Conservation (phyloP, 1,139 yeast genomes). For the Sugiyamaella pinicola region DNA sequence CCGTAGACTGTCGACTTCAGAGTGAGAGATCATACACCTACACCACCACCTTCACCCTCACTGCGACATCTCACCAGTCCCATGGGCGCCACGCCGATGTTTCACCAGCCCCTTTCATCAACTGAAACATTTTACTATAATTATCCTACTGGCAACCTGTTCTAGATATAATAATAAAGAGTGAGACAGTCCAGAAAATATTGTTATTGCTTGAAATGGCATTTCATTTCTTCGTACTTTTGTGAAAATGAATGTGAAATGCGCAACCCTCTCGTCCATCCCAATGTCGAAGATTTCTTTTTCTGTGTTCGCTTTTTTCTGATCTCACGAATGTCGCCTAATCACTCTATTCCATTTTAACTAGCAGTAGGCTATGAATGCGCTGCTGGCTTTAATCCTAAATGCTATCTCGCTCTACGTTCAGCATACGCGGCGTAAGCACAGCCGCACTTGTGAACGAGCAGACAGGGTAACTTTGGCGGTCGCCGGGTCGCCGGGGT, state of each 20-base stretch:
- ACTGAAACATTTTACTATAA: neutral
- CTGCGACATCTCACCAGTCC: too few relatives aligned
- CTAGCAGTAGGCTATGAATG: neutral
- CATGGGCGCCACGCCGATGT: too few relatives aligned
- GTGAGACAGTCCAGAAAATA: neutral
- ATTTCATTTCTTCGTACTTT: neutral
- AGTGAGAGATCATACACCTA: too few relatives aligned
- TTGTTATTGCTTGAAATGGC: too few relatives aligned
- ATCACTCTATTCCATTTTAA: constrained; percentile 1
- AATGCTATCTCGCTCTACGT: neutral
- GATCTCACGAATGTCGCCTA: neutral
- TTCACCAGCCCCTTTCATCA: neutral
- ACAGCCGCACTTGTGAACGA: too few relatives aligned
- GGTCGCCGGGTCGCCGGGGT: too few relatives aligned
- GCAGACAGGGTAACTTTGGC: too few relatives aligned
- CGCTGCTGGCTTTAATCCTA: neutral
- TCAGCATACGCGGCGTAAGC: too few relatives aligned
- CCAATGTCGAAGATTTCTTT: neutral
- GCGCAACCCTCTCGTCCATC: neutral
- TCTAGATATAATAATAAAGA: neutral
- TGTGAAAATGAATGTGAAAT: neutral
- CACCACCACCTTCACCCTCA: too few relatives aligned
- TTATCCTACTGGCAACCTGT: neutral
- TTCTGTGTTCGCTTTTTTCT: neutral
- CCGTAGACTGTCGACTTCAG: too few relatives aligned